Percentiles rank a stretch among this genome's conserved stretches.
Evolutionary conservation across 768 basidiomycete genomes (phyloP).

Genomic region (Porpolomopsis calyptriformis): DNA sequence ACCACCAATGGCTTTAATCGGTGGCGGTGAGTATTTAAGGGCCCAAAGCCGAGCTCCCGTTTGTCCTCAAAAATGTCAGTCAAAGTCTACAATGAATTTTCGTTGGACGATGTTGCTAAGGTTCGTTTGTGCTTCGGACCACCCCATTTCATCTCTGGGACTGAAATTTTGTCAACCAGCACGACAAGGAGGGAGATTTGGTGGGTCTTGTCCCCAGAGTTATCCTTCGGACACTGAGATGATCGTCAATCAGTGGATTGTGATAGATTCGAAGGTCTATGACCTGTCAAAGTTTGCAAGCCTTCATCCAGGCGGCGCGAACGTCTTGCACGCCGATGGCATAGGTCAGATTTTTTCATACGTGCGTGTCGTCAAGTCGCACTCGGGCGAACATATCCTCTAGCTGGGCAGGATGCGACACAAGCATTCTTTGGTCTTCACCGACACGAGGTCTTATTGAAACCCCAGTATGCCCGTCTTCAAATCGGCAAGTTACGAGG

Average conservation of each 20-base stretch:
- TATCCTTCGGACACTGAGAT: not conserved
- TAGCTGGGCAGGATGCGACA: conserved; percentile 71
- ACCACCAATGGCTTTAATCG: too few species aligned
- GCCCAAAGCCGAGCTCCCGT: not conserved
- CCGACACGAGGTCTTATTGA: conserved; percentile 65
- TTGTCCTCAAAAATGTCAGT: conserved; percentile 13
- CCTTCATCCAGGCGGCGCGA: conserved; percentile 77
- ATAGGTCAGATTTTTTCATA: conserved; percentile 41
- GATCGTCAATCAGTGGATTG: conserved; percentile 49
- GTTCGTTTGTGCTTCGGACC: conserved; percentile 25
- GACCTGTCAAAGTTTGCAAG: conserved; percentile 72
- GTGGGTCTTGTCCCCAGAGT: conserved; percentile 29
- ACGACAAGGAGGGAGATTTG: conserved; percentile 78
- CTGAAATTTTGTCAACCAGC: conserved; percentile 40
- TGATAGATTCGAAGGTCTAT: conserved; percentile 74
- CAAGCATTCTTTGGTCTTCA: conserved; percentile 80
- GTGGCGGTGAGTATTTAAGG: too few species aligned
- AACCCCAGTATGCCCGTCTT: conserved; percentile 62
- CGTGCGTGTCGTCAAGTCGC: not conserved
- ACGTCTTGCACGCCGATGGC: conserved; percentile 54
- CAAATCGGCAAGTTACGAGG: conserved; percentile 56
- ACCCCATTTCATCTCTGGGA: not conserved
- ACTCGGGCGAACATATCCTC: not conserved
- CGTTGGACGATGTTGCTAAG: conserved; percentile 55
- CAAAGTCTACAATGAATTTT: conserved; percentile 29